Evolutionary conservation across 2,329 filamentous ascomycete species (phyloP).

Genomic region (Arthroderma sp.): DNA sequence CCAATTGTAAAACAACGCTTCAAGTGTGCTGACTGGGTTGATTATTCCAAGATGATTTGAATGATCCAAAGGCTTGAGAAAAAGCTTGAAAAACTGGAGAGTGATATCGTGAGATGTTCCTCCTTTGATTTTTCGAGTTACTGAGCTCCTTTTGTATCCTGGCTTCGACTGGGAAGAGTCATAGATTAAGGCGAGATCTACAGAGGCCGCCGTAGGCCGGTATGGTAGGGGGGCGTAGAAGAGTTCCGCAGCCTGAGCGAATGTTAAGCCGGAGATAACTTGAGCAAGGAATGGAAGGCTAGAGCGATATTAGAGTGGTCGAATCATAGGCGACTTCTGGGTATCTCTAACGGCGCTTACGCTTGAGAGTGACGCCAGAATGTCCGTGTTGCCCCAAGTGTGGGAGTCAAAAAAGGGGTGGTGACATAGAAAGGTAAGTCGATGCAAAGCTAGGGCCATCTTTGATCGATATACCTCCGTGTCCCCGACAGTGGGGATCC

Average conservation of each 20-base stretch:
- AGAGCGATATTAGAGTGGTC: not conserved
- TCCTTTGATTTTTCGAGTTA: not conserved
- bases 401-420: not conserved
- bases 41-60: not conserved
- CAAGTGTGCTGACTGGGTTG: not conserved
- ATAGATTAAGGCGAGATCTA: not conserved
- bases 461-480: not conserved
- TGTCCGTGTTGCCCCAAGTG: not conserved
- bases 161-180: not conserved
- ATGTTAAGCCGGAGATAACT: not conserved
- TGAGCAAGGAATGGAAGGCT: not conserved
- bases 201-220: not conserved
- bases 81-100: not conserved
- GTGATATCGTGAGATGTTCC: not conserved
- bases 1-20: not conserved
- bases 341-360: not conserved
- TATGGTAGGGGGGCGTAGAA: not conserved
- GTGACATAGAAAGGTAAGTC: not conserved
- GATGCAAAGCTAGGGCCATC: not conserved
- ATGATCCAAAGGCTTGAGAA: not conserved
- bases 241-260: not conserved
- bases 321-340: not conserved
- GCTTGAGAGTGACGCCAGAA: not conserved
- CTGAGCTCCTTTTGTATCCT: not conserved
- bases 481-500: not conserved